Evolutionary conservation across 371 early-diverging fungal species (phyloP), one percentile per base, ranked within the genome.

Genomic region (Funneliformis caledonium): DNA sequence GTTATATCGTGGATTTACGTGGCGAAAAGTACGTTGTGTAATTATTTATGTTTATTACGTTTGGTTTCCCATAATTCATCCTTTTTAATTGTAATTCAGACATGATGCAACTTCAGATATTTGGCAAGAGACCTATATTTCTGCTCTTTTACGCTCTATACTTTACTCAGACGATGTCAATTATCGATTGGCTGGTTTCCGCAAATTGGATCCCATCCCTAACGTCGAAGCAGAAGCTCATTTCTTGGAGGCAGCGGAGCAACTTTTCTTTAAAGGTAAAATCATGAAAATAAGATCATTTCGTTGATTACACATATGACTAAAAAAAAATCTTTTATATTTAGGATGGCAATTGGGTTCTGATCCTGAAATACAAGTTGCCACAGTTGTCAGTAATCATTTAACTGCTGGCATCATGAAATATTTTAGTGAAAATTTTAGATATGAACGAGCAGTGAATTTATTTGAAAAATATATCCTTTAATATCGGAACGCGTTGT

Each of bases 301-400:
- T 12, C 31, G 31, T 14, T 5, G 2, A 65, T n/a, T 33, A 31
- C 65, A 6, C 12, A 4, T 19, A 64, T 65, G 5, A 31, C 22
- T 16, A 12, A 12, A 31, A 45, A 43, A 69, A 19, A 70, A 19
- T 45, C 22, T 2, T n/a, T 43, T 4, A 42, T 56, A n/a, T 16
- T 70, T 83, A 89, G 93, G 96, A 45, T 97, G 96, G 96, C 94
- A 94, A 83, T 89, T 98, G n/a, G 98, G 98, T n/a, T 94, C 96
- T 64, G 94, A 92, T 48, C 93, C 97, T 11, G 96, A 96, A 81
- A 93, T 96, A 68, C 98, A 97, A 83, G 91, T 95, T 37, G 95
- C 97, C 3, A 96, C 97, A 11, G 88, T 90, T 22, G 92, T 94
- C 61, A 91, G 92, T 81, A 98, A 98, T 83, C 94, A 95, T 81